phyloP scores from a whole-genome alignment of 2,329 filamentous ascomycete species.

The Cladophialophora chaetospira region DNA sequence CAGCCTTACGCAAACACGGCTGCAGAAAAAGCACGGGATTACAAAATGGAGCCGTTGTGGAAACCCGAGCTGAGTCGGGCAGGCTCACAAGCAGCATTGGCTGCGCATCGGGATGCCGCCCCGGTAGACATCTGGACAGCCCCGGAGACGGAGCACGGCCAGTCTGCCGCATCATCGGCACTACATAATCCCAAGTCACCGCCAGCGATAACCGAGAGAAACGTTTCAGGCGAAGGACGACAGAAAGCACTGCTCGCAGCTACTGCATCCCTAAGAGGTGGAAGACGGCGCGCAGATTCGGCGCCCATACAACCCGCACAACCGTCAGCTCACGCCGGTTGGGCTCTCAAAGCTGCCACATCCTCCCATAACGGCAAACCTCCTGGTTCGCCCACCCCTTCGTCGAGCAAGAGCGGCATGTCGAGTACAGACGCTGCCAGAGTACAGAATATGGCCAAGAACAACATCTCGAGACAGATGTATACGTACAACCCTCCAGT shows the following conservation, averaged over 20 bases:
- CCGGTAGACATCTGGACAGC: slow-evolving; percentile 57
- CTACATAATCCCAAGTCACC: slow-evolving; percentile 55
- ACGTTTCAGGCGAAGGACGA: slow-evolving; percentile 54
- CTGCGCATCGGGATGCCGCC: slow-evolving; percentile 60
- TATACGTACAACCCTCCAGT: slow-evolving; percentile 76
- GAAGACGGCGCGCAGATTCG: slow-evolving; percentile 65
- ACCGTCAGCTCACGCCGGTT: slow-evolving; percentile 51
- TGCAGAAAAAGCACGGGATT: slow-evolving; percentile 61
- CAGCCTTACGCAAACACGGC: slow-evolving; percentile 63
- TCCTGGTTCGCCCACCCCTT: slow-evolving; percentile 49
- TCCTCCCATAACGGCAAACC: slow-evolving; percentile 56
- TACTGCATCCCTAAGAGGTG: slow-evolving; percentile 69
- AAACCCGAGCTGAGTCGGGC: slow-evolving; percentile 64
- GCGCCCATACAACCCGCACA: slow-evolving; percentile 51
- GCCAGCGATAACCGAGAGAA: slow-evolving; percentile 49
- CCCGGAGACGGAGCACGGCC: slow-evolving; percentile 54
- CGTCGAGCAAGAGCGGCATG: slow-evolving; percentile 39
- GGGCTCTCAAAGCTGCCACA: slow-evolving; percentile 73
- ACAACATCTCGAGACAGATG: slow-evolving; percentile 71
- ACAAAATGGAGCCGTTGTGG: slow-evolving; percentile 63
- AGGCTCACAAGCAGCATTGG: slow-evolving; percentile 72
- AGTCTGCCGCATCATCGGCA: slow-evolving; percentile 70
- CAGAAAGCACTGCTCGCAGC: slow-evolving; percentile 73
- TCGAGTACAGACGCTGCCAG: slow-evolving; percentile 58
- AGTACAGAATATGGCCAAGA: slow-evolving; percentile 64